Evolutionary conservation across 2,329 filamentous ascomycete genomes (phyloP), one percentile per base, ranked within the genome.

Genomic region (Reticulascus tulasneorum): DNA sequence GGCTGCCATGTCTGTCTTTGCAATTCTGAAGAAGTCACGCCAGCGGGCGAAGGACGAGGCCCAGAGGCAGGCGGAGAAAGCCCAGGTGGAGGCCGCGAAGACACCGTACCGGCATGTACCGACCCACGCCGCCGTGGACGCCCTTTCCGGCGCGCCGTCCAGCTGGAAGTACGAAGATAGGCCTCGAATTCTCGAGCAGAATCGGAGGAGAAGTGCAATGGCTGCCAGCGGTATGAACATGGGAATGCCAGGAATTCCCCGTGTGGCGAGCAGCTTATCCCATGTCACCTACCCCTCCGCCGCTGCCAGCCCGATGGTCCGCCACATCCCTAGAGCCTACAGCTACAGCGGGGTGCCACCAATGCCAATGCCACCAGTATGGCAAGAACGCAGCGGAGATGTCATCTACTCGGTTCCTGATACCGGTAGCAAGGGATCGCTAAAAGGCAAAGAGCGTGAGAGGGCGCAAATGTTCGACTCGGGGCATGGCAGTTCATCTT

Each of bases 71-170:
- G 64, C 59, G 26, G 68, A 71, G 46, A 66, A 71, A 47, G 58
- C 66, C 24, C 67, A 71, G 33, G 52, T 58, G 26, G 65, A 68
- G 42, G 23, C 35, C 6, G 26, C 44, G 4, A 64, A 65, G 35
- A 44, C 59, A n/a, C 64, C 71, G 10, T 82, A 82, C 56, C 71
- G 62, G 34, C 78, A 82, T 51, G 57, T 78, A 15, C 76, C 77
- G n/a, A 79, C 65, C 11, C 79, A 83, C 51, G 78, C 78, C 19
- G 75, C 74, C 29, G 53, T 65, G 10, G 77, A 82, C 55, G 75
- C 77, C 27, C 57, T 80, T 27, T 62, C 67, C 16, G 71, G 69
- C 20, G 73, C 72, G 4, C 76, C 75, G 9, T 62, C 69, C 2
- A 67, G 63, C 45, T 77, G 68, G 66, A 68, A 66, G 40, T 49